Evolutionary conservation across 2,329 filamentous ascomycete genomes (phyloP).

Genomic region (Botrytis pseudocinerea): DNA sequence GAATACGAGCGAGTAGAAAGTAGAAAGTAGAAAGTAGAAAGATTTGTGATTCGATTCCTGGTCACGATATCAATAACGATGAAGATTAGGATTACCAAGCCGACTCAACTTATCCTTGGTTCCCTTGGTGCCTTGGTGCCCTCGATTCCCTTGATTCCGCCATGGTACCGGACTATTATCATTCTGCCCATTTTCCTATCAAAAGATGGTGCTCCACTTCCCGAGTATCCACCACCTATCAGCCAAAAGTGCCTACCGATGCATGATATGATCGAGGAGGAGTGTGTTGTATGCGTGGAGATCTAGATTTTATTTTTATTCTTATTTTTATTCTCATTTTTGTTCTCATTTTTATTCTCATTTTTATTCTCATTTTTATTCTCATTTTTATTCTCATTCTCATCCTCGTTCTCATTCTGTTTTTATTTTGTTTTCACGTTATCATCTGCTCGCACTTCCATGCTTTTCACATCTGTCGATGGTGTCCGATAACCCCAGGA

Average conservation of each 20-base stretch:
- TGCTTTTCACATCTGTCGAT: neutral
- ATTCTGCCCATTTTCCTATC: neutral
- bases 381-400: neutral
- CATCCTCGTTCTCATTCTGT: no score
- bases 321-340: neutral
- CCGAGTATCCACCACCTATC: neutral
- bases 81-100: constrained; percentile 1
- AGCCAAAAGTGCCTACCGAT: neutral
- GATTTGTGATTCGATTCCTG: constrained; percentile 11
- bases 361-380: neutral
- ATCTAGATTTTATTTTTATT: neutral
- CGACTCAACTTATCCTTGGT: neutral
- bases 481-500: neutral
- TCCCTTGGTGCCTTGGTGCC: neutral
- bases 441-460: neutral
- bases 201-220: constrained; percentile 5
- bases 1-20: neutral
- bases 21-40: neutral
- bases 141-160: neutral
- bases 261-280: constrained; percentile 1
- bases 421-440: no score
- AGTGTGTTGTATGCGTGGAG: neutral
- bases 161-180: neutral
- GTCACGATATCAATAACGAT: neutral
- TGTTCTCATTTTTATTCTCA: neutral